These are phyloP conservation scores for Lizonia empirigonia DNA, from an alignment of 2,329 filamentous ascomycete genomes.

Conservation along the genomic window DNA sequence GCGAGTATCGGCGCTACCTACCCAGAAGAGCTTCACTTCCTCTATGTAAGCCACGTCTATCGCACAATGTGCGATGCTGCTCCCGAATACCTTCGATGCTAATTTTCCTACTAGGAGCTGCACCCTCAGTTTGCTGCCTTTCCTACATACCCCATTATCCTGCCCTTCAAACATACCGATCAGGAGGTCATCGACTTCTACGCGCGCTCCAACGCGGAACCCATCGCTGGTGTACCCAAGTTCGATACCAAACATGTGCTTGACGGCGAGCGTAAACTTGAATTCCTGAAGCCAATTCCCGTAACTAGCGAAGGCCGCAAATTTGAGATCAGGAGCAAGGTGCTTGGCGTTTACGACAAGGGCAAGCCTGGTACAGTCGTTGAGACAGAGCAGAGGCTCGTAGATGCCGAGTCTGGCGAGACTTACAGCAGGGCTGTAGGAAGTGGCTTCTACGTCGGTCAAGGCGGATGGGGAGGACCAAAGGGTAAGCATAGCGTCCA, in stretches of 20 bases:
- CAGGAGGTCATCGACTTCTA: constrained; percentile 87
- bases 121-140: constrained; percentile 87
- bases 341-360: constrained; percentile 89
- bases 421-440: constrained; percentile 72
- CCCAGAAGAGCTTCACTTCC: constrained; percentile 87
- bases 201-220: constrained; percentile 66
- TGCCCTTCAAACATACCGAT: constrained; percentile 79
- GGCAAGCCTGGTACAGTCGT: constrained; percentile 81
- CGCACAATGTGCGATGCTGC: neutral
- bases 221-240: constrained; percentile 76
- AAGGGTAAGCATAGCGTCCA: constrained; percentile 65
- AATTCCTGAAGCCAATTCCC: constrained; percentile 77
- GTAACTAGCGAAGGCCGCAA: constrained; percentile 70
- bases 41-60: constrained; percentile 69
- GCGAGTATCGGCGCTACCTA: constrained; percentile 80
- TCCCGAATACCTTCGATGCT: neutral
- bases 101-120: constrained; percentile 66
- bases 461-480: constrained; percentile 85
- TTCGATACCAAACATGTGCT: constrained; percentile 77
- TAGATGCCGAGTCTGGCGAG: constrained; percentile 71
- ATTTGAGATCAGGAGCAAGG: constrained; percentile 78
- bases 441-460: constrained; percentile 79
- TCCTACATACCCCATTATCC: constrained; percentile 83
- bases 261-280: constrained; percentile 81
- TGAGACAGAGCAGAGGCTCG: constrained; percentile 77